These are phyloP conservation scores for Cyclotella sp. DNA, from an alignment of 108 stramenopile species.

Conservation along the genomic window DNA sequence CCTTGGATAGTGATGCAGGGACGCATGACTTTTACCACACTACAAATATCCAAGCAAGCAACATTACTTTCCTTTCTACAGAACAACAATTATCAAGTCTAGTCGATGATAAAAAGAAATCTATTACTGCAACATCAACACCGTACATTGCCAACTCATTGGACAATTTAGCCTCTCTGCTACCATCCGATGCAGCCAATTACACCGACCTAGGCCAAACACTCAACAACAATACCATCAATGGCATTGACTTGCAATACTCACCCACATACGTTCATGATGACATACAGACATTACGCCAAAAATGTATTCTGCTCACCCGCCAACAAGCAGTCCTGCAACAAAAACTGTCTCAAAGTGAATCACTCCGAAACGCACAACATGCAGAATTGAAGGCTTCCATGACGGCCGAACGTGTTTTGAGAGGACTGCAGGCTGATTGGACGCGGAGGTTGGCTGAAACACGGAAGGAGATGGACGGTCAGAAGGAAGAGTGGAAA, in stretches of 20 bases:
- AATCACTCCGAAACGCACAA: conserved; percentile 25
- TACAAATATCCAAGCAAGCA: not conserved
- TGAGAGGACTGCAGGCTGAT: conserved; percentile 35
- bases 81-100: not conserved
- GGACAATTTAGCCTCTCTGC: too few species aligned
- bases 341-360: conserved; percentile 29
- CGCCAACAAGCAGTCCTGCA: conserved; percentile 17
- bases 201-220: not conserved
- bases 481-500: conserved; percentile 33
- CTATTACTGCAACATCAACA: not conserved
- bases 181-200: not conserved
- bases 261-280: conserved; percentile 11
- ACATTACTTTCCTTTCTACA: not conserved
- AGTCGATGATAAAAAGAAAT: conserved; percentile 10
- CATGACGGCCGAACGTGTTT: conserved; percentile 24
- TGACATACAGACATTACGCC: conserved; percentile 18
- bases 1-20: not conserved
- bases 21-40: not conserved
- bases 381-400: conserved; percentile 15
- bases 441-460: conserved; percentile 32
- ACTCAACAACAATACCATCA: conserved; percentile 4
- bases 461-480: conserved; percentile 33
- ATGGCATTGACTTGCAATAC: not conserved
- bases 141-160: too few species aligned
- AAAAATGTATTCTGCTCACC: conserved; percentile 27